Base-by-base conservation (phyloP, 192 early-diverging fungal species). In the Linnemannia zychae region DNA sequence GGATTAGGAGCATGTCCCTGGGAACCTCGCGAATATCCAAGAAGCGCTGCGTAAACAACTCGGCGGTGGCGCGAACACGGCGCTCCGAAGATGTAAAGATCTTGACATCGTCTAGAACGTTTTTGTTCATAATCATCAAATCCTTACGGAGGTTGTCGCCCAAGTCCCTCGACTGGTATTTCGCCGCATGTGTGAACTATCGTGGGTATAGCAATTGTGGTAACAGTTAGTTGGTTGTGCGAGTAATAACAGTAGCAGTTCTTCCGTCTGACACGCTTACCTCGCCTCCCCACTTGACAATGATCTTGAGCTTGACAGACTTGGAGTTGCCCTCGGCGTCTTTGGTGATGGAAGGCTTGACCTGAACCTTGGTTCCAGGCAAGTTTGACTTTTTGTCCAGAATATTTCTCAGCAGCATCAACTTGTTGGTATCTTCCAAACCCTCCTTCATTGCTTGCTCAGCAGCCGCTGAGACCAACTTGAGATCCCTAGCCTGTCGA, bases 271-370 rank as follows among this genome's bases (percentile, higher is more conserved):
- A n/a, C n/a, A n/a, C n/a, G 40, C 50, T 71, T 83, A 93, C 92
- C 88, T 95, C 95, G 66, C 95, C 98, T 70, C 97, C 97, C 98
- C 98, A 99, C 87, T 99, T 99, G 50, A 98, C 95, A 86, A 98
- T 95, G 48, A 99, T 86, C 89, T 97, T 96, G n/a, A 98, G 90
- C 67, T 97, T 94, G 52, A 92, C 88, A 0, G 96, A 80, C 22
- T 76, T 74, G 33, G 72, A 67, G 48, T 83, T 84, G 17, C 77
- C 76, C 0, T 89, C 89, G 1, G 76, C 86, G 69, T 82, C 78
- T 71, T 97, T 97, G 71, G 80, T 89, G 80, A 91, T 94, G n/a
- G 88, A 88, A 0, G 98, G 96, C 87, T 97, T 97, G 13, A 98
- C 68, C 75, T 99, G 98, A 33, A 98, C 95, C 71, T 98, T 99